phyloP scores from a whole-genome alignment of 1,284 basidiomycete species.

The Sporisorium graminicola region DNA sequence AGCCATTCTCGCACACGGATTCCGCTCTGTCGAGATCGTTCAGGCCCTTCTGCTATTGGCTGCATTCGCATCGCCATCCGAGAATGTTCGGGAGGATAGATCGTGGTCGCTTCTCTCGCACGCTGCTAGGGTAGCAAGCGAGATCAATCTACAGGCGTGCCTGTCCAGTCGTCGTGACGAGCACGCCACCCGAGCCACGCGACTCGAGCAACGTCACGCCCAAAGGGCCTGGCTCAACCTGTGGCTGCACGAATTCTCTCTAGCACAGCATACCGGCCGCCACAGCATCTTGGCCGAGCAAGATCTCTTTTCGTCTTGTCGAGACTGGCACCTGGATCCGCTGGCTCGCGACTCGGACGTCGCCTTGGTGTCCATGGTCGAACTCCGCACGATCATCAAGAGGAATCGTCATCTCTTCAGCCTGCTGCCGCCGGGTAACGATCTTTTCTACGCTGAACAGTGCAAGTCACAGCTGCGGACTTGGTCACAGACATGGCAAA shows the following conservation, averaged over 20 bases:
- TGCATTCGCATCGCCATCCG: conserved; percentile 14
- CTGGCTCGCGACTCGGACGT: conserved; percentile 5
- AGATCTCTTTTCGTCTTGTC: neutral
- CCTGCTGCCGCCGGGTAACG: conserved; percentile 1
- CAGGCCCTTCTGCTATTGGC: conserved; percentile 17
- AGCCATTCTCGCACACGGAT: neutral
- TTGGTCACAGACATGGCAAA: conserved; percentile 8
- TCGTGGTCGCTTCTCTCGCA: conserved; percentile 7
- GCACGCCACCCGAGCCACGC: no score
- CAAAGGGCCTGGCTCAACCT: conserved; percentile 18
- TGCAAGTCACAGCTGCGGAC: conserved; percentile 1
- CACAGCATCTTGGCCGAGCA: conserved; percentile 7
- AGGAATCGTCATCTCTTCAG: conserved; percentile 3
- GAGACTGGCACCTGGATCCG: conserved; percentile 3
- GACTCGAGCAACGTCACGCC: neutral
- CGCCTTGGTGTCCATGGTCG: conserved; percentile 17
- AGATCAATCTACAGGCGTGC: conserved; percentile 15
- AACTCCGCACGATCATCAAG: conserved; percentile 13
- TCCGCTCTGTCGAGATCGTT: conserved; percentile 19
- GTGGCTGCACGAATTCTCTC: conserved; percentile 17
- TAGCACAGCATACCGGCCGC: conserved; percentile 19
- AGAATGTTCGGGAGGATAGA: conserved; percentile 13
- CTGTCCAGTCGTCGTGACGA: neutral
- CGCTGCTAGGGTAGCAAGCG: conserved; percentile 6
- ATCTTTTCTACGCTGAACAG: neutral